phyloP scores from a whole-genome alignment of 2,329 filamentous ascomycete genomes.

The Pseudogymnoascus destructans region DNA sequence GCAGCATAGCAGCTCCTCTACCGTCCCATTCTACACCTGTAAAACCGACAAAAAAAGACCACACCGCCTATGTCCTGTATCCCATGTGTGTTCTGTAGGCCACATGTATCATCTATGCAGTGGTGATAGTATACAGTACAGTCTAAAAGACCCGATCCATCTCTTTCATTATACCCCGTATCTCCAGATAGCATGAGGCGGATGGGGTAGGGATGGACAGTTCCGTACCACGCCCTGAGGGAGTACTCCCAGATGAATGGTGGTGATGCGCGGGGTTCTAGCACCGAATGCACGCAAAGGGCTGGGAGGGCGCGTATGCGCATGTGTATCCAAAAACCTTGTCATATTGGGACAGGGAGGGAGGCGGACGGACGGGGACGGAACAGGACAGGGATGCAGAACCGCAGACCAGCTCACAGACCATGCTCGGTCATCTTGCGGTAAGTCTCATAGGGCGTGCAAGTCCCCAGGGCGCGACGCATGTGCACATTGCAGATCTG shows the following conservation, averaged over 20 bases:
- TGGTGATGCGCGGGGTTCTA: too few species aligned
- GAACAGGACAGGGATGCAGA: not conserved
- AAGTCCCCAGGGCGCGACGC: constrained; percentile 72
- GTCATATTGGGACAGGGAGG: too few species aligned
- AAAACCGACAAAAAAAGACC: not conserved
- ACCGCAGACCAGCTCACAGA: not conserved
- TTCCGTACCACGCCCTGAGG: too few species aligned
- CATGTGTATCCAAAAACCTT: too few species aligned
- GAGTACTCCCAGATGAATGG: too few species aligned
- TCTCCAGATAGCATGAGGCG: too few species aligned
- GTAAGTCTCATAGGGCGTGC: constrained; percentile 78
- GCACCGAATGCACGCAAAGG: too few species aligned
- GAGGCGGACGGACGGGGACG: not conserved
- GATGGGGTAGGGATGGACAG: too few species aligned
- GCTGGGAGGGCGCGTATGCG: too few species aligned
- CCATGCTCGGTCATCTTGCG: constrained; percentile 7
- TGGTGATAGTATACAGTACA: not conserved
- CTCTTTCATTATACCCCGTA: too few species aligned
- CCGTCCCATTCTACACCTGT: not conserved
- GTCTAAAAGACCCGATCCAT: too few species aligned
- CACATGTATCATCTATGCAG: not conserved
- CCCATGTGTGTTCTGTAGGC: not conserved
- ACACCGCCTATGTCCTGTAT: not conserved
- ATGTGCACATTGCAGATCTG: constrained; percentile 82
- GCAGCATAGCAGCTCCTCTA: not conserved